Conservation (phyloP, 805 yeast genomes). For the Candida fluviatilis region DNA sequence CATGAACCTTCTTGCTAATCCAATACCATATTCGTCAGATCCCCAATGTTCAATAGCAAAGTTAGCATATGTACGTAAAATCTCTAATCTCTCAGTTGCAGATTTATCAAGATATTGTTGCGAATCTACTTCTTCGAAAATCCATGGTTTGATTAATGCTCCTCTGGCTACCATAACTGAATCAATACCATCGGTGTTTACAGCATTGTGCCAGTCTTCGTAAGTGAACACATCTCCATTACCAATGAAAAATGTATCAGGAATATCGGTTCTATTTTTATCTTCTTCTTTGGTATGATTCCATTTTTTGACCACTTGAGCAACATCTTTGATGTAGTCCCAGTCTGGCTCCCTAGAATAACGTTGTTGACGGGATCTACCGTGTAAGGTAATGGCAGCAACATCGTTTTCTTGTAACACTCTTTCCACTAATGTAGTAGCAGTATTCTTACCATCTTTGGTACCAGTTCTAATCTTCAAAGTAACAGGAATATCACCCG, state of each 20-base stretch:
- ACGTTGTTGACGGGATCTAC: slow-evolving; percentile 94
- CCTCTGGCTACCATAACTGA: slow-evolving; percentile 98
- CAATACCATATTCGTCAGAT: slow-evolving; percentile 89
- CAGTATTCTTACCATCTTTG: slow-evolving; percentile 80
- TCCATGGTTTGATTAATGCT: slow-evolving; percentile 98
- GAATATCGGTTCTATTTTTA: slow-evolving; percentile 53
- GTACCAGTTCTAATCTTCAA: slow-evolving; percentile 92
- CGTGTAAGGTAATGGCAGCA: slow-evolving; percentile 91
- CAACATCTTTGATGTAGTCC: slow-evolving; percentile 79
- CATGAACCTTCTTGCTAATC: slow-evolving; percentile 80
- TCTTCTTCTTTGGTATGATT: slow-evolving; percentile 53
- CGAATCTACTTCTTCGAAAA: slow-evolving; percentile 90
- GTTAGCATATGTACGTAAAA: slow-evolving; percentile 62
- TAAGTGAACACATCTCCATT: slow-evolving; percentile 89
- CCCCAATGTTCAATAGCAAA: slow-evolving; percentile 98
- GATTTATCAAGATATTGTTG: slow-evolving; percentile 87
- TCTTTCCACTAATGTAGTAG: slow-evolving; percentile 69
- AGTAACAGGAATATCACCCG: slow-evolving; percentile 90
- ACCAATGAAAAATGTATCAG: slow-evolving; percentile 80
- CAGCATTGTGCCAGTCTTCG: slow-evolving; percentile 82
- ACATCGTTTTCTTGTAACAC: slow-evolving; percentile 75
- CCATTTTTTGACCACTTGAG: slow-evolving; percentile 58
- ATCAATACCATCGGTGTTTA: slow-evolving; percentile 68
- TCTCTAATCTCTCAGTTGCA: slow-evolving; percentile 82
- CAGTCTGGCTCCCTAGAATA: slow-evolving; percentile 91